Percentiles rank a stretch among this genome's conserved stretches.
phyloP scores from a whole-genome alignment of 2,329 filamentous ascomycete species.

The Trichophyton equinum region DNA sequence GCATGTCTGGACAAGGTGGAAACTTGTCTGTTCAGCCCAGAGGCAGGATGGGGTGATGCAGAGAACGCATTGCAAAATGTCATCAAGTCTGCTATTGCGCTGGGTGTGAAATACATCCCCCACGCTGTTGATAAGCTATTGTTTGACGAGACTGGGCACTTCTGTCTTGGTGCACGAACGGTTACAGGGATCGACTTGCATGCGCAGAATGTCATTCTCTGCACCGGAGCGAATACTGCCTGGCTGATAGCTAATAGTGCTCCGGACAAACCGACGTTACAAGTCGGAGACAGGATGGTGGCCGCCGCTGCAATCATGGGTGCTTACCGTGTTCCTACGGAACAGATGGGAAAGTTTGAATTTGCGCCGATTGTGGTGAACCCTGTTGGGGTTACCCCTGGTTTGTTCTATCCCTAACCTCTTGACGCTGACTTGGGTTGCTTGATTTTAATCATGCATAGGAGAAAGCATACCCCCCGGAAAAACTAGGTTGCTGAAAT shows the following conservation, averaged over 20 bases:
- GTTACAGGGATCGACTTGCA: conserved; percentile 11
- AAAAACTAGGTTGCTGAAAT: conserved; percentile 2
- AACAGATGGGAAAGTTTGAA: conserved; percentile 6
- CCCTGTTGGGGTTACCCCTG: conserved; percentile 4
- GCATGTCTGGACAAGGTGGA: conserved; percentile 45
- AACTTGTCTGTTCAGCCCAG: conserved; percentile 44
- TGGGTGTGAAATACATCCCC: conserved; percentile 46
- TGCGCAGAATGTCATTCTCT: conserved; percentile 15
- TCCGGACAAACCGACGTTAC: conserved; percentile 22
- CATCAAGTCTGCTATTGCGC: conserved; percentile 37
- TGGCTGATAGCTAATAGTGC: conserved; percentile 32
- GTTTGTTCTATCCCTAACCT: neutral
- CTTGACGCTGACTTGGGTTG: neutral
- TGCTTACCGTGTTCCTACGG: conserved; percentile 3
- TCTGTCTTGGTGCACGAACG: conserved; percentile 18
- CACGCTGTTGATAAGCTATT: conserved; percentile 27
- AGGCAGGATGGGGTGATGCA: conserved; percentile 48
- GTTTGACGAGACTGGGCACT: conserved; percentile 32
- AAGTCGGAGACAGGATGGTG: conserved; percentile 36
- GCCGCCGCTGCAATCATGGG: conserved; percentile 22
- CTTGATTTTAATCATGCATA: neutral
- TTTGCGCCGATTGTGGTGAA: conserved; percentile 5
- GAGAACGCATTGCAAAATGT: conserved; percentile 43
- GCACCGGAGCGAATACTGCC: conserved; percentile 17
- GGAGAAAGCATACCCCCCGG: conserved; percentile 7